Evolutionary conservation across 2,329 filamentous ascomycete species (phyloP), one percentile per base, ranked within the genome.

Genomic region (Pseudonectria buxi): DNA sequence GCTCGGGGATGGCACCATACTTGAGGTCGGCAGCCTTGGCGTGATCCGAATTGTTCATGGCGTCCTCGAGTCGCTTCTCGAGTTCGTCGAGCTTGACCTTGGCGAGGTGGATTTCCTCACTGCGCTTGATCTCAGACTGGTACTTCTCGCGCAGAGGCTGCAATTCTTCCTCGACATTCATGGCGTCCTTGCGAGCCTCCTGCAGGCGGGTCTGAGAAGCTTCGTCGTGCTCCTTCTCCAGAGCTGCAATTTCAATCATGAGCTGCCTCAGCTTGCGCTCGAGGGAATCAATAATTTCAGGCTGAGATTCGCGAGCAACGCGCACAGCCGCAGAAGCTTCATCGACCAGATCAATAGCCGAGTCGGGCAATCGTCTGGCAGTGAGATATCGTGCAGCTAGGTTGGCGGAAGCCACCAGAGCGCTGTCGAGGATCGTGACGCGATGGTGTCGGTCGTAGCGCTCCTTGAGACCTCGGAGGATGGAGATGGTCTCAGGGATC

Each of bases 401-500:
- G 37, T 81, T 94, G n/a, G 92, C 86, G 5, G 92, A 78, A 32
- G 89, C 76, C 12, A 98, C 90, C 43, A 98, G 85, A 44, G 92
- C 92, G 54, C 82, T 87, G 56, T 98, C 92, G 28, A 90, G 80
- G 48, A 98, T 98, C 47, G 81, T 96, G 53, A 98, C 92, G 72
- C 90, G 89, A 61, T 98, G 92, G 63, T 98, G 92, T 32, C 94
- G 86, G 66, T 98, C 92, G 65, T 96, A 98, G 59, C 88, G 87
- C 61, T 96, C 90, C 70, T 96, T 98, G 45, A 98, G 69, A 57
- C 92, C 92, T 72, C 92, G 86, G n/a, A 98, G 81, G 55, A 98
- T 98, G 14, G 92, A 98, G 44, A 98, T 78, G 11, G 92, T 96
- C 65, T 98, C 92, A 2, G 78, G 63, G 32, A 96, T 81, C 6